Evolutionary conservation across 805 yeast genomes (phyloP).

Genomic region (Wickerhamiella bombiphila): DNA sequence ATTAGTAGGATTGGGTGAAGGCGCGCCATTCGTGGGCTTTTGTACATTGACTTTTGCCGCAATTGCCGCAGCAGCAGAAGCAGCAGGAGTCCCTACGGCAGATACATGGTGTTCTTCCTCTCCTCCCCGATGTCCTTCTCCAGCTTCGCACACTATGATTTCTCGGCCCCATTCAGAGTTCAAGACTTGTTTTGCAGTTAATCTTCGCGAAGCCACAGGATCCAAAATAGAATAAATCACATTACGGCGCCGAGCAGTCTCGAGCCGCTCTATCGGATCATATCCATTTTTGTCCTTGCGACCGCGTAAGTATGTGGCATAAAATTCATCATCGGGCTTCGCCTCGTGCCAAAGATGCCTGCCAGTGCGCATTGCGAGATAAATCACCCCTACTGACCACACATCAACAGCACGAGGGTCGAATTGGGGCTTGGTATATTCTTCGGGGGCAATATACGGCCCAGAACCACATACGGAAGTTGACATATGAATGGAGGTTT

Average conservation of each 20-base stretch:
- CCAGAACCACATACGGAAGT: conserved; percentile 77
- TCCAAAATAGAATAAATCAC: conserved; percentile 88
- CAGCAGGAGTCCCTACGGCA: background rate
- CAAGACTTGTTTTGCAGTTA: conserved; percentile 74
- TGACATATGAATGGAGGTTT: conserved; percentile 49
- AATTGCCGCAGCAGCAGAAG: background rate
- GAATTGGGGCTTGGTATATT: conserved; percentile 41
- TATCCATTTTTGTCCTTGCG: conserved; percentile 76
- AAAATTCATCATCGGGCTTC: conserved; percentile 60
- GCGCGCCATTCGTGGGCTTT: too few species aligned
- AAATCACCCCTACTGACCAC: conserved; percentile 78
- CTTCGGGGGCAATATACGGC: conserved; percentile 90
- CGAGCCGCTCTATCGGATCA: conserved; percentile 76
- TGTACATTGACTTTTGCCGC: too few species aligned
- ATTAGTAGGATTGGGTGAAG: too few species aligned
- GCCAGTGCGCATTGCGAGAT: conserved; percentile 76
- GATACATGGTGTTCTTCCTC: conserved; percentile 1
- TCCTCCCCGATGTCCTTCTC: conserved; percentile 24
- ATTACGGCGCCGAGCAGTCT: conserved; percentile 79
- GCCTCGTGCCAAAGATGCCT: conserved; percentile 87
- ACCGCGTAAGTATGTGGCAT: conserved; percentile 54
- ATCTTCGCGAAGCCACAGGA: conserved; percentile 76
- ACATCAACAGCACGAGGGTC: conserved; percentile 74
- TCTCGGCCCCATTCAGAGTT: conserved; percentile 95
- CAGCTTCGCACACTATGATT: conserved; percentile 64